Conservation (phyloP, 1,284 basidiomycete species). For the Ustilago tritici region DNA sequence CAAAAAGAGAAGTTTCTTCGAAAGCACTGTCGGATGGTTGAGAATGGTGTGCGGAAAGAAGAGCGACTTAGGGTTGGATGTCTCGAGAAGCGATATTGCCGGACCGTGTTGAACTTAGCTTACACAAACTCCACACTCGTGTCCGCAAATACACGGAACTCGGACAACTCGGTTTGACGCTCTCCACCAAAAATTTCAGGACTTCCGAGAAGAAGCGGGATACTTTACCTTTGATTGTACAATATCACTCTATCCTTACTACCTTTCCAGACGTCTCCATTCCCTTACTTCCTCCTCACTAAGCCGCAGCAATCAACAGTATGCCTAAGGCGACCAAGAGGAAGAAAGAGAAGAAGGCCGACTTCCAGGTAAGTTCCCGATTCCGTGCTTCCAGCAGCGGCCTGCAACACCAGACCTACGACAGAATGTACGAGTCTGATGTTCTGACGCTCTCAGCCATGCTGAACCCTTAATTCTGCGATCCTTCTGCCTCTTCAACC, state of each 20-base stretch:
- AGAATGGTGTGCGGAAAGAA: neutral
- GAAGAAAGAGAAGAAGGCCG: constrained; percentile 50
- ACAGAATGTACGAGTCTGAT: neutral
- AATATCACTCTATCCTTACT: neutral
- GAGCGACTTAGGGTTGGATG: neutral
- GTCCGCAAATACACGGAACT: constrained; percentile 7
- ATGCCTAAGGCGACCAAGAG: constrained; percentile 56
- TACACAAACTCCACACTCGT: constrained; percentile 23
- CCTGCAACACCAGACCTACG: neutral
- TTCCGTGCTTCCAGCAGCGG: neutral
- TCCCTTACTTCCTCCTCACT: neutral
- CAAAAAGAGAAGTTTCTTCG: neutral
- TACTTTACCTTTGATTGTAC: neutral
- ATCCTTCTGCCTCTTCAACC: neutral
- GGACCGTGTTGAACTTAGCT: constrained; percentile 12
- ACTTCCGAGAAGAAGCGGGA: constrained; percentile 3
- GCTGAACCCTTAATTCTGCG: neutral
- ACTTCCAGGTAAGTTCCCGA: constrained; percentile 45
- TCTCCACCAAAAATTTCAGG: constrained; percentile 26
- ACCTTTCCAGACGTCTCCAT: neutral
- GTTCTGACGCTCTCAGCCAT: neutral
- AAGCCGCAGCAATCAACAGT: neutral
- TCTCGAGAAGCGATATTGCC: neutral
- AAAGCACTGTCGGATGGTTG: neutral
- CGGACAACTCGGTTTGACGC: neutral